Evolutionary conservation across 2,329 filamentous ascomycete genomes (phyloP), one percentile per base, ranked within the genome.

Genomic region (Ascochyta koolunga): DNA sequence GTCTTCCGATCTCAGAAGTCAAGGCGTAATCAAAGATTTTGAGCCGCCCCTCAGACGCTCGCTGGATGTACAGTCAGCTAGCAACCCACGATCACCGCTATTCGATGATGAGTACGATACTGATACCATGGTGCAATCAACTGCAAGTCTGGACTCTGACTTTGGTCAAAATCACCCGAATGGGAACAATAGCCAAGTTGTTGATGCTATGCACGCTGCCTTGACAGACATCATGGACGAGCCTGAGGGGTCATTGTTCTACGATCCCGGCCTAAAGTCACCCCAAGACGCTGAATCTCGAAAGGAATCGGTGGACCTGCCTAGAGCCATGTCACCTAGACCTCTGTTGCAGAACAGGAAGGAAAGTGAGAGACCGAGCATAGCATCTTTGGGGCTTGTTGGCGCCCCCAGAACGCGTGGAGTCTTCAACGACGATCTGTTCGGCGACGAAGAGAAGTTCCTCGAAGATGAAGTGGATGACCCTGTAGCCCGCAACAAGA

Each of bases 341-440:
- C 67, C 63, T 16, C 27, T 61, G 31, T 36, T 50, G n/a, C 66
- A 76, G 69, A 31, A 67, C 9, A 69, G 72, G 15, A 81, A 80
- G 49, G 69, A 73, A 18, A 71, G 65, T 56, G 83, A 86, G 24
- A 96, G 89, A 73, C 93, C 92, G 21, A 99, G 90, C 69, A 86
- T 99, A 60, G 89, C 93, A 10, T 97, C 95, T 0, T 78, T 99
- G 3, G 95, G 95, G 0, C 83, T 99, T 5, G 91, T 99, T 2
- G 96, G 91, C 55, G 88, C 89, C 5, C 90, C 91, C 13, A 91
- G 90, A 15, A 88, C 91, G 19, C 92, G 93, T 54, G 93, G 93
- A 1, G 95, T 99, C 2, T 99, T 99, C 72, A 86, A 90, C 62
- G 90, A 98, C 69, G 91, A 98, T 69, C 83, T 99, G 5, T 98